Base-by-base conservation (phyloP, 2,329 filamentous ascomycete species). In the Diaporthe ampelina region DNA sequence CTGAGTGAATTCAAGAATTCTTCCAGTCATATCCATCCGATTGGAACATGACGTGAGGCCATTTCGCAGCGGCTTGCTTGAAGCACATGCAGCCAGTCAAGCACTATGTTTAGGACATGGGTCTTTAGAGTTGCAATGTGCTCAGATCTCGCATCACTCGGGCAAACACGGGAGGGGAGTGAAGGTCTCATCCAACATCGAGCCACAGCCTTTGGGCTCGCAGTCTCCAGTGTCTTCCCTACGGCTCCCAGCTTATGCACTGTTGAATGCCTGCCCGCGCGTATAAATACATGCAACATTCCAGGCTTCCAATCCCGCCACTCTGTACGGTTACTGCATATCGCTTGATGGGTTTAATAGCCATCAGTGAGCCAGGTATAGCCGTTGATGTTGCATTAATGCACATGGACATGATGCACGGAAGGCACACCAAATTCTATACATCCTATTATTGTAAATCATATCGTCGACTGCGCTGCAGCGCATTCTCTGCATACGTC, bases 211-310 rank as follows among this genome's bases (percentile, higher is more conserved):
- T n/a, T 24, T 21, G 21, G 8, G 9, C 24, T 52, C n/a, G 4
- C n/a, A 26, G 9, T 52, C n/a, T 52, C n/a, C 11, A 24, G 11
- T 26, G 7, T 13, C 1, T 24, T 13, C n/a, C 13, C 11, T 24
- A 24, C 4, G n/a, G 10, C 10, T 21, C 17, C 19, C 9, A 17
- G 3, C 0, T 7, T 29, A 8, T 15, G 24, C n/a, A 1, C 2
- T 61, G 3, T 21, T 15, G 11, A 26, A 5, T 29, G 8, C 7
- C 0, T 5, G 17, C 15, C 29, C 29, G 4, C 29, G 29, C 6
- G 29, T 32, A 32, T 32, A 32, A 32, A 32, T 32, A 32, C 29
- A 5, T 32, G 29, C 29, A 32, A 32, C 5, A 5, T 32, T 32
- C 29, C 29, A 32, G 29, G 29, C 29, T 32, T 32, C 29, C 29